phyloP scores from a whole-genome alignment of 495 filamentous ascomycete species.

The Copromyces sp. region DNA sequence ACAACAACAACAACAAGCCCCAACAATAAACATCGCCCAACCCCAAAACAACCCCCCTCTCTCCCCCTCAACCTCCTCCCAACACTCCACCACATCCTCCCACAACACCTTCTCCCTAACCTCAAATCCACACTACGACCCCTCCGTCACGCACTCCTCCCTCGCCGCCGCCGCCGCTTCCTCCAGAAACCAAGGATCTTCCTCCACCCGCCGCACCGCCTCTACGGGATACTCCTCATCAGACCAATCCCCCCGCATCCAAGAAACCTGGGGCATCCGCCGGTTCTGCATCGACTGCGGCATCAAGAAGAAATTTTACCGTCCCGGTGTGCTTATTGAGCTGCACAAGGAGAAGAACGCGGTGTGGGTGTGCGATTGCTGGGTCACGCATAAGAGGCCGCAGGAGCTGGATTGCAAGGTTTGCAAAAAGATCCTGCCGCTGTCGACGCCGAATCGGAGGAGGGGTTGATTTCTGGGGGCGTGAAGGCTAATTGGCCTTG shows the following conservation, averaged over 20 bases:
- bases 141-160: slow-evolving; percentile 15
- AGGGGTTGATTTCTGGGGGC: background rate
- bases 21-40: background rate
- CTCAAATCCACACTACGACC: slow-evolving; percentile 20
- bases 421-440: background rate
- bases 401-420: slow-evolving; percentile 5
- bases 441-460: background rate
- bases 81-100: slow-evolving; percentile 16
- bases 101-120: slow-evolving; percentile 12
- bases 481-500: too few relatives aligned
- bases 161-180: slow-evolving; percentile 3
- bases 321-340: slow-evolving; percentile 16
- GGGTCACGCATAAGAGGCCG: slow-evolving; percentile 4
- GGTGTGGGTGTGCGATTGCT: slow-evolving; percentile 21
- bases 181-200: background rate
- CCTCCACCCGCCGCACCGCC: background rate
- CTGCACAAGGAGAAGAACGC: slow-evolving; percentile 10
- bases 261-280: slow-evolving; percentile 11
- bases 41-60: background rate
- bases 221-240: background rate
- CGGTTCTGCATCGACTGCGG: slow-evolving; percentile 23
- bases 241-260: slow-evolving; percentile 9
- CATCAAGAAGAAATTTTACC: slow-evolving; percentile 12
- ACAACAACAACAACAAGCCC: background rate
- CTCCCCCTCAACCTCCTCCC: slow-evolving; percentile 9